Evolutionary conservation across 2,329 filamentous ascomycete genomes (phyloP).

Genomic region (Cryphonectria parasitica): DNA sequence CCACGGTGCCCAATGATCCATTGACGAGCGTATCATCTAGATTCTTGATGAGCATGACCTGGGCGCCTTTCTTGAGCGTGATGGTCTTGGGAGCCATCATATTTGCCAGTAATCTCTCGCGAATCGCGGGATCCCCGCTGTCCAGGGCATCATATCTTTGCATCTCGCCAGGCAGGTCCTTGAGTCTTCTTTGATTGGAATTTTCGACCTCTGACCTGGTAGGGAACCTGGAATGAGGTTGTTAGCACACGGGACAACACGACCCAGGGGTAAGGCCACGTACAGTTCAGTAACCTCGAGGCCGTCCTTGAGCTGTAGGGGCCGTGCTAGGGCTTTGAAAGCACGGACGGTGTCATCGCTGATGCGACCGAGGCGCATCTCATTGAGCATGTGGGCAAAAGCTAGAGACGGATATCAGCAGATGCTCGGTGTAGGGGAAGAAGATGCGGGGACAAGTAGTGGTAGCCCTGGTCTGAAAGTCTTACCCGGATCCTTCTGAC

Average conservation of each 20-base stretch:
- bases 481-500: constrained; percentile 80
- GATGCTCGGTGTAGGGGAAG: constrained; percentile 5
- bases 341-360: constrained; percentile 73
- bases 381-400: constrained; percentile 95
- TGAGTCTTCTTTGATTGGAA: constrained; percentile 78
- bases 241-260: constrained; percentile 10
- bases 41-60: constrained; percentile 99
- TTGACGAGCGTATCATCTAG: constrained; percentile 94
- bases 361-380: constrained; percentile 90
- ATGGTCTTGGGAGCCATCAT: constrained; percentile 90
- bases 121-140: constrained; percentile 69
- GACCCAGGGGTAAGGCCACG: constrained; percentile 34
- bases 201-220: constrained; percentile 87
- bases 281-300: constrained; percentile 84
- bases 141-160: constrained; percentile 76
- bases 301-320: constrained; percentile 72
- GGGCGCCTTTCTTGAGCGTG: constrained; percentile 85
- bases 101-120: constrained; percentile 79
- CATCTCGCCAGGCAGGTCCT: constrained; percentile 68
- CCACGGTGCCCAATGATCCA: constrained; percentile 86
- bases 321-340: constrained; percentile 75
- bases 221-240: constrained; percentile 65
- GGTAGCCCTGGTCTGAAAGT: neutral
- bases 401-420: constrained; percentile 45
- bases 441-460: neutral